Base-by-base conservation (phyloP, 179 eudicot genomes). In the Silene coronaria region DNA sequence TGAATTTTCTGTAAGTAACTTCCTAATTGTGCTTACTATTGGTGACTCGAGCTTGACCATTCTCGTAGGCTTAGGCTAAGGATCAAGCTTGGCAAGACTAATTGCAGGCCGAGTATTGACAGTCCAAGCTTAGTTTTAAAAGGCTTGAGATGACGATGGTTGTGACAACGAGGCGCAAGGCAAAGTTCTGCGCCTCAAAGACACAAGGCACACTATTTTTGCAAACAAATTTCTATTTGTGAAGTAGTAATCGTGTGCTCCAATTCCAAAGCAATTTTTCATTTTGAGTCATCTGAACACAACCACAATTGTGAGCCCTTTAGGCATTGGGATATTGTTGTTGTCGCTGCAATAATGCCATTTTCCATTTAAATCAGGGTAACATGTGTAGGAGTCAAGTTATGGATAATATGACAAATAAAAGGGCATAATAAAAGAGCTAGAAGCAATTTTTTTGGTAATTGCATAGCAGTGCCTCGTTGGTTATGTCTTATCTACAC, bases 31-130 rank as follows among this genome's bases (percentile, higher is more conserved):
- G 62, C 26, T 58, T 58, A 58, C 62, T 58, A 58, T 2, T 58
- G 62, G 62, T 5, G 62, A 58, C 62, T 19, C 21, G 21, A 57
- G 61, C 61, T 58, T 58, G 24, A 19, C 8, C 24, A 58, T 58
- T 58, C 62, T 19, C 62, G 26, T 58, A 58, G 62, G 24, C 62
- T n/a, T 58, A 58, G 62, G 62, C 62, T 4, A 58, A 58, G 62
- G 22, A 58, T 58, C 62, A 58, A 58, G 26, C 62, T 58, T 9
- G 62, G 24, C 23, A 58, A 58, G 24, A 58, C 26, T 58, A 58
- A 58, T 58, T 7, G 23, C 62, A 58, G 23, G 62, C 62, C 23
- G 62, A 7, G 26, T 58, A 58, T 58, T 21, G 27, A 7, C 63
- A 58, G 24, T 58, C 19, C 19, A 53, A 21, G 24, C 24, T 21